These are phyloP conservation scores for Phytopythium chamaehyphon DNA, from an alignment of 352 stramenopile genomes.

Conservation along the genomic window DNA sequence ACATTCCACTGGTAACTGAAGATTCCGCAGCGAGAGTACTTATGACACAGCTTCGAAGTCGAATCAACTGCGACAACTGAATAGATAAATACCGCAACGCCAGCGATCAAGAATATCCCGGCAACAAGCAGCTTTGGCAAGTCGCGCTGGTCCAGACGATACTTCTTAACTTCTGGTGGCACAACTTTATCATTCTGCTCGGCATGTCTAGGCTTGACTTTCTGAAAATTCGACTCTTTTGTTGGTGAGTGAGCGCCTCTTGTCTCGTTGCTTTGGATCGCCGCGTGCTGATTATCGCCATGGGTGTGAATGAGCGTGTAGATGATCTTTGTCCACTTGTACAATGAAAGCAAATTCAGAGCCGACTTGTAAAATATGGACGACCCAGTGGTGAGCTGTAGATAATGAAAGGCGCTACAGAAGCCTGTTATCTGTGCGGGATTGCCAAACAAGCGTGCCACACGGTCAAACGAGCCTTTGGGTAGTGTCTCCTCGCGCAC, in stretches of 20 bases:
- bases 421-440: conserved; percentile 34
- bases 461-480: conserved; percentile 19
- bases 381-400: conserved; percentile 16
- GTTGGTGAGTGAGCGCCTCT: no score
- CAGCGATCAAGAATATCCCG: conserved; percentile 21
- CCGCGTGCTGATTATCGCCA: background rate
- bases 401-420: conserved; percentile 26
- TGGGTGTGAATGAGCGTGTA: conserved; percentile 20
- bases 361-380: conserved; percentile 32
- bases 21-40: conserved; percentile 30
- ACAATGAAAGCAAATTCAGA: conserved; percentile 33
- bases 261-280: no score
- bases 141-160: conserved; percentile 11
- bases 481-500: conserved; percentile 19
- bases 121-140: conserved; percentile 25
- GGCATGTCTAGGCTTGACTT: background rate
- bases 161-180: conserved; percentile 1
- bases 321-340: conserved; percentile 49
- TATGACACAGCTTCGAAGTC: conserved; percentile 21
- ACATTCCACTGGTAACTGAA: conserved; percentile 42
- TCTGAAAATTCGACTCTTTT: background rate
- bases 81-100: conserved; percentile 21
- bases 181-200: background rate
- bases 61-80: conserved; percentile 25
- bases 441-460: conserved; percentile 34